These are phyloP conservation scores for Tothia fuscella DNA, from an alignment of 2,329 filamentous ascomycete genomes.

Conservation along the genomic window DNA sequence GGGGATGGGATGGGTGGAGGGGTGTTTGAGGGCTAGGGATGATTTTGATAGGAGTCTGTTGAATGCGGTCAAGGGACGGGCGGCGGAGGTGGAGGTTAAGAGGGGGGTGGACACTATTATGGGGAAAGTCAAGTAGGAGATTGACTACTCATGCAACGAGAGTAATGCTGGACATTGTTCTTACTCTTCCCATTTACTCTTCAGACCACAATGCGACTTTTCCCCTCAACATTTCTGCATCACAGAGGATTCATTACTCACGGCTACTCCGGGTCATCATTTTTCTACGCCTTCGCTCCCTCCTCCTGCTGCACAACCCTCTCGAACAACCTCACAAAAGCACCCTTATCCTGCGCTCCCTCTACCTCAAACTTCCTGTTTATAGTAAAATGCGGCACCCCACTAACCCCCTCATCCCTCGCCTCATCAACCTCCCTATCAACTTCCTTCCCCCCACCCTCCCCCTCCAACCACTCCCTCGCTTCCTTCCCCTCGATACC, in stretches of 20 bases:
- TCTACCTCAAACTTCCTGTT: conserved; percentile 55
- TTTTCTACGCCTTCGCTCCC: too few relatives aligned
- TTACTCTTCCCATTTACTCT: too few relatives aligned
- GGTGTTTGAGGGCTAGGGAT: conserved; percentile 72
- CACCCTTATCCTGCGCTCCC: conserved; percentile 58
- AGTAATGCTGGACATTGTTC: too few relatives aligned
- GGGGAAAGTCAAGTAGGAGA: conserved; percentile 65
- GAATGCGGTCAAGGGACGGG: conserved; percentile 73
- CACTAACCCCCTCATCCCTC: conserved; percentile 41
- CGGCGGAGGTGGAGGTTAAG: conserved; percentile 72
- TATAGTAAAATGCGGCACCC: conserved; percentile 66
- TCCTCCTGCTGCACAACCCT: conserved; percentile 39
- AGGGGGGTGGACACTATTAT: conserved; percentile 85
- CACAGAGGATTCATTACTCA: too few relatives aligned
- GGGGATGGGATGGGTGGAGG: conserved; percentile 91
- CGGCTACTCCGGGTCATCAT: too few relatives aligned
- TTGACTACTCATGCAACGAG: too few relatives aligned
- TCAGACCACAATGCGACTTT: too few relatives aligned
- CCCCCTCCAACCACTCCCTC: conserved; percentile 31
- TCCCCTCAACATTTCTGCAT: too few relatives aligned
- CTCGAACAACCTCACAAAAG: conserved; percentile 55
- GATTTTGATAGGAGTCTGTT: conserved; percentile 90
- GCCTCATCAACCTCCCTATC: conserved; percentile 35
- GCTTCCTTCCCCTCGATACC: conserved; percentile 32
- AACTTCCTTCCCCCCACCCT: conserved; percentile 32